These are phyloP conservation scores for Lipomyces starkeyi DNA, from an alignment of 805 yeast species.

Conservation along the genomic window DNA sequence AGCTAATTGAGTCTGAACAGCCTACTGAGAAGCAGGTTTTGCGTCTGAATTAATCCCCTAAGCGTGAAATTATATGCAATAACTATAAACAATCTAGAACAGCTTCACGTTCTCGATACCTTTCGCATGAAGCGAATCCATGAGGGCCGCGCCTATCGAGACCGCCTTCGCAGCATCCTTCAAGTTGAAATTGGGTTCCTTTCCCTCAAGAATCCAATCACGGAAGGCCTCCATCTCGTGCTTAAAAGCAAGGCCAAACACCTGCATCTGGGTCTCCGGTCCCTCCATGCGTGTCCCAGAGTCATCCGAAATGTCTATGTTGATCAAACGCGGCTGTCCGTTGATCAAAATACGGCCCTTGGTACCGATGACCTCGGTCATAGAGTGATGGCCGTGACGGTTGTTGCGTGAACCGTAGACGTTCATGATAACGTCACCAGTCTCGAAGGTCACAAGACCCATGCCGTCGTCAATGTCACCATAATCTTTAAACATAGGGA, in stretches of 20 bases:
- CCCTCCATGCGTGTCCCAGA: slow-evolving; percentile 35
- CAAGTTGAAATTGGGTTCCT: slow-evolving; percentile 28
- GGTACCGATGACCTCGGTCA: slow-evolving; percentile 41
- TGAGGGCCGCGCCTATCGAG: slow-evolving; percentile 33
- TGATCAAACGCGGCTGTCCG: slow-evolving; percentile 30
- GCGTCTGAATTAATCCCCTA: too few relatives aligned
- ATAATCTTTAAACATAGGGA: slow-evolving; percentile 36
- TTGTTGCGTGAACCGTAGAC: slow-evolving; percentile 38
- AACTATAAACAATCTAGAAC: too few relatives aligned
- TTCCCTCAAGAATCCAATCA: slow-evolving; percentile 33
- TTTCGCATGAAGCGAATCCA: too few relatives aligned
- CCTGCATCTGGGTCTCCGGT: slow-evolving; percentile 26
- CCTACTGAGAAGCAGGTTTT: too few relatives aligned
- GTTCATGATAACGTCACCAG: slow-evolving; percentile 27
- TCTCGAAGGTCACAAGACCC: slow-evolving; percentile 36
- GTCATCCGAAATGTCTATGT: slow-evolving; percentile 32
- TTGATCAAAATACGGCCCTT: slow-evolving; percentile 37
- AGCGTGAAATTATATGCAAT: too few relatives aligned
- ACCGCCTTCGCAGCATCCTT: slow-evolving; percentile 40
- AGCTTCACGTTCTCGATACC: too few relatives aligned
- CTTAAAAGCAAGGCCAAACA: slow-evolving; percentile 27
- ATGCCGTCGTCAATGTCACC: slow-evolving; percentile 40
- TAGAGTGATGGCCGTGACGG: slow-evolving; percentile 39
- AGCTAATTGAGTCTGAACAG: too few relatives aligned
- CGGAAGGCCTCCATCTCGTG: slow-evolving; percentile 33